Evolutionary conservation across 2,329 filamentous ascomycete genomes (phyloP).

Genomic region (Geosmithia morbida): DNA sequence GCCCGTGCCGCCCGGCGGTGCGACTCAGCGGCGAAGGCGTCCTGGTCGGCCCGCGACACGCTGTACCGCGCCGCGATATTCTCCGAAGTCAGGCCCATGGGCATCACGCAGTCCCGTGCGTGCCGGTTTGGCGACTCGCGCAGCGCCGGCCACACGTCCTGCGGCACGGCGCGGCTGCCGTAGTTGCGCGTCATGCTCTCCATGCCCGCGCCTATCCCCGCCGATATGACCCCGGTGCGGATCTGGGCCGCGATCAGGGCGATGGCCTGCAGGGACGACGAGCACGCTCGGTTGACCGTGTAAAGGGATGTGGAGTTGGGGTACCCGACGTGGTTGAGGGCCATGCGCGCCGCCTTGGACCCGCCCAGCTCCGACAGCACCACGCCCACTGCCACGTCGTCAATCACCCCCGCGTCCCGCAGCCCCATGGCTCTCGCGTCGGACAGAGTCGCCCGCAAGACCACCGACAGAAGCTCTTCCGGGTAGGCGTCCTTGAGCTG

Average conservation of each 20-base stretch:
- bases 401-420: constrained; percentile 48
- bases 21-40: constrained; percentile 63
- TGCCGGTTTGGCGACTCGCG: constrained; percentile 50
- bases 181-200: constrained; percentile 96
- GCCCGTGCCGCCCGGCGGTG: constrained; percentile 63
- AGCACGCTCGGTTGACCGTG: constrained; percentile 82
- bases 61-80: constrained; percentile 72
- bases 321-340: constrained; percentile 70
- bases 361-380: constrained; percentile 86
- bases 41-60: constrained; percentile 62
- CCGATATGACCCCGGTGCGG: constrained; percentile 54
- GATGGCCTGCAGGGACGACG: constrained; percentile 63
- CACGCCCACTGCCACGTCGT: constrained; percentile 78
- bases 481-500: constrained; percentile 78
- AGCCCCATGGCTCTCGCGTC: constrained; percentile 64
- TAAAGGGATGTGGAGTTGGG: constrained; percentile 60
- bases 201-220: constrained; percentile 78
- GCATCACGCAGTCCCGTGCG: constrained; percentile 79
- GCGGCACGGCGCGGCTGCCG: constrained; percentile 69
- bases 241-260: constrained; percentile 63
- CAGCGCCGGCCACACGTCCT: constrained; percentile 63
- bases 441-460: constrained; percentile 30
- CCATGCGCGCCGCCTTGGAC: constrained; percentile 82
- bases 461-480: constrained; percentile 67
- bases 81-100: constrained; percentile 83